Evolutionary conservation across 75 land plant genomes (phyloP).

Genomic region (Pinus taeda): DNA sequence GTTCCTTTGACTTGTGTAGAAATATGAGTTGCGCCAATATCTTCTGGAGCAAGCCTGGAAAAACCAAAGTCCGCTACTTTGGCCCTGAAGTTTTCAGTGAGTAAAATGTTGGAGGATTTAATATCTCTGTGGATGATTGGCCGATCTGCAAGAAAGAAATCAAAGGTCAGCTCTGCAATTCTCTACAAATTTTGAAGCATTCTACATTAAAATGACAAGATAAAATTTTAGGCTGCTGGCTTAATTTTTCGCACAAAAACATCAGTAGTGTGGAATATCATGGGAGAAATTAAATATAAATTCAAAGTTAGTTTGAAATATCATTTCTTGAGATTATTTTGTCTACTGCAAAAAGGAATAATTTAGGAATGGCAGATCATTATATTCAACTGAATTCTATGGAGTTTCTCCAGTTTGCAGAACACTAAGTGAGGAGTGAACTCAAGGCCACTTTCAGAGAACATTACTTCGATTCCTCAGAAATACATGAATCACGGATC

Average conservation of each 20-base stretch:
- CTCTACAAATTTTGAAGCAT: too few relatives aligned
- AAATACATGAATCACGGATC: too few relatives aligned
- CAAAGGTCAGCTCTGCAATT: neutral
- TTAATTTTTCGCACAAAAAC: neutral
- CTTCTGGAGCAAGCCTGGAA: slow-evolving; percentile 79
- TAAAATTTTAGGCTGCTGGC: neutral
- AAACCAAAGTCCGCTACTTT: slow-evolving; percentile 98
- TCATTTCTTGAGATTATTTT: too few relatives aligned
- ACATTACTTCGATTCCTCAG: too few relatives aligned
- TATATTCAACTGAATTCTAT: too few relatives aligned
- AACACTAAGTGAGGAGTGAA: too few relatives aligned
- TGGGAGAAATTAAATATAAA: neutral
- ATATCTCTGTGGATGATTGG: slow-evolving; percentile 96
- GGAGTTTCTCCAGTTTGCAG: too few relatives aligned
- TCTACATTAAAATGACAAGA: neutral
- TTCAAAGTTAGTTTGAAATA: neutral
- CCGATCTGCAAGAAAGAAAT: slow-evolving; percentile 49
- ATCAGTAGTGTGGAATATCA: neutral
- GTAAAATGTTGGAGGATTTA: slow-evolving; percentile 92
- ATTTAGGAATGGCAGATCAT: too few relatives aligned
- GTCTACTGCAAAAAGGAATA: too few relatives aligned
- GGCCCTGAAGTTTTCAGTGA: slow-evolving; percentile 77
- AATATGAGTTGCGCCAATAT: slow-evolving; percentile 78
- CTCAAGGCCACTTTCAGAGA: too few relatives aligned
- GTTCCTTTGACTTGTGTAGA: slow-evolving; percentile 97